phyloP scores from a whole-genome alignment of 1,139 yeast genomes.

The Trichomonascaceae sp. region DNA sequence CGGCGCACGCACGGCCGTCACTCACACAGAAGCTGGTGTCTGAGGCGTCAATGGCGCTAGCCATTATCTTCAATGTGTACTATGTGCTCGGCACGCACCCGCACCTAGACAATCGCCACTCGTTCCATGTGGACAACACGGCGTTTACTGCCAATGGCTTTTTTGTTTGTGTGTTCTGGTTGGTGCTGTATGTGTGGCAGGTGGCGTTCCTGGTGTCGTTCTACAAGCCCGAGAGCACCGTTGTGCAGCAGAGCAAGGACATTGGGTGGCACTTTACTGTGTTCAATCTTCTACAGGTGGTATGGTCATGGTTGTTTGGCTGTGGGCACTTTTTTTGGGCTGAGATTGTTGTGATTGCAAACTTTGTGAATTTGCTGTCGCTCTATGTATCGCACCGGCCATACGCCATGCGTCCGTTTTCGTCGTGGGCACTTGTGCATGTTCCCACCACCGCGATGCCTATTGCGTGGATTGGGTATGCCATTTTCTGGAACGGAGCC shows the following conservation, averaged over 20 bases:
- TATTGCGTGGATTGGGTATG: slow-evolving; percentile 58
- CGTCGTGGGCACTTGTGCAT: slow-evolving; percentile 46
- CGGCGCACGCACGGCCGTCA: slow-evolving; percentile 2
- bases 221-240: slow-evolving; percentile 30
- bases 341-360: slow-evolving; percentile 43
- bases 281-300: slow-evolving; percentile 45
- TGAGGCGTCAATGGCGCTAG: slow-evolving; percentile 37
- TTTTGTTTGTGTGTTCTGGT: slow-evolving; percentile 47
- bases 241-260: slow-evolving; percentile 7
- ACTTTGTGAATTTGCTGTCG: slow-evolving; percentile 43
- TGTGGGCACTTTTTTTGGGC: slow-evolving; percentile 39
- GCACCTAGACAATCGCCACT: slow-evolving; percentile 31
- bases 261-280: slow-evolving; percentile 50
- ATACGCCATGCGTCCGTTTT: slow-evolving; percentile 38
- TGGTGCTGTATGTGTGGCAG: slow-evolving; percentile 39
- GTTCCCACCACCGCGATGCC: slow-evolving; percentile 58
- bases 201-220: slow-evolving; percentile 38
- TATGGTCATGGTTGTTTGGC: slow-evolving; percentile 52
- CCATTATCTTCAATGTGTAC: slow-evolving; percentile 41
- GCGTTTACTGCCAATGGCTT: slow-evolving; percentile 56
- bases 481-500: slow-evolving; percentile 77
- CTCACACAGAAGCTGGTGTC: slow-evolving; percentile 29
- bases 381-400: slow-evolving; percentile 52
- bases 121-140: slow-evolving; percentile 37
- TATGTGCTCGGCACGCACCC: slow-evolving; percentile 39